phyloP scores from a whole-genome alignment of 2,329 filamentous ascomycete genomes.

The Aureobasidium sp. region DNA sequence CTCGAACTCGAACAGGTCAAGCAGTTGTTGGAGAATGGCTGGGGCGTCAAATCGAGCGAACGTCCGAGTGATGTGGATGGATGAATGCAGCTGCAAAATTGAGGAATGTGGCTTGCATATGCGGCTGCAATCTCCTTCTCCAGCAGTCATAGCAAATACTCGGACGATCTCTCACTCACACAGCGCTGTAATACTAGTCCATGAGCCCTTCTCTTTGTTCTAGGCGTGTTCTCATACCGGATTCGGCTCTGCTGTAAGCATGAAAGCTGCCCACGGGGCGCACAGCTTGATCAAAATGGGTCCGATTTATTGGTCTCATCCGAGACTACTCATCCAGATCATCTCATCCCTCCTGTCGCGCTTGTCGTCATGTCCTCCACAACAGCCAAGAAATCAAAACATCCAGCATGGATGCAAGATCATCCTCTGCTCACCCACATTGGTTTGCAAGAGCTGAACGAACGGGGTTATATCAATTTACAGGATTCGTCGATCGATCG shows the following conservation, averaged over 20 bases:
- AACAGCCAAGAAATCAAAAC: background rate
- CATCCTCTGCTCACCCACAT: background rate
- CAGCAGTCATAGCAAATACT: background rate
- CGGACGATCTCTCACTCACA: background rate
- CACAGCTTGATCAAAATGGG: background rate
- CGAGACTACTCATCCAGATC: background rate
- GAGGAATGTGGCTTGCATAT: background rate
- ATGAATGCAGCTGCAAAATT: background rate
- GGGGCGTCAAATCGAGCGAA: conserved; percentile 42
- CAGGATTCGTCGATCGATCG: background rate
- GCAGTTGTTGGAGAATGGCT: conserved; percentile 58
- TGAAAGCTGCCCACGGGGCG: background rate
- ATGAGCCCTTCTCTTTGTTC: background rate
- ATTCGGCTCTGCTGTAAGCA: background rate
- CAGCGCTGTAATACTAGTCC: no score
- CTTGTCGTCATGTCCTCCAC: background rate
- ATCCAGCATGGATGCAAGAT: background rate
- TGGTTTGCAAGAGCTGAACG: background rate
- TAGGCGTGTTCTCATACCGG: background rate
- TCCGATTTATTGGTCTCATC: background rate
- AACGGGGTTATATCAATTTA: background rate
- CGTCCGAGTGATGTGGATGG: background rate
- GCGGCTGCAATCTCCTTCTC: no score
- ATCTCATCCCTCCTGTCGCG: background rate
- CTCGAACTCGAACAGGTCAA: conserved; percentile 73